Evolutionary conservation across 2,329 filamentous ascomycete genomes (phyloP).

Genomic region (Xylaria sp.): DNA sequence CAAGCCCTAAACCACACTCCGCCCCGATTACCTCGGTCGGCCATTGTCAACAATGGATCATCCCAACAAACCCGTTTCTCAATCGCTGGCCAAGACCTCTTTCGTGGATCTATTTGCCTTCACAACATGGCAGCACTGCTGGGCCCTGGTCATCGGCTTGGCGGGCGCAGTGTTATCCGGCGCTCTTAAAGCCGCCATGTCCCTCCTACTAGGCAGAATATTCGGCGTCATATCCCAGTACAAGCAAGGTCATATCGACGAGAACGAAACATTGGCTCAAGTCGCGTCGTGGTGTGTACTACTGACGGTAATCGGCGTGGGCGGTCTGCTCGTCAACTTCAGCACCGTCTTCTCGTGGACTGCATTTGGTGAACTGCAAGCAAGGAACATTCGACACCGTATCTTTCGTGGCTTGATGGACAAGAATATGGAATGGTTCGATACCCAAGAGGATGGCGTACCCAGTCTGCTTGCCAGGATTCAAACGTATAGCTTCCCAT

Average conservation of each 20-base stretch:
- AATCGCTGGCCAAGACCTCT: constrained; percentile 10
- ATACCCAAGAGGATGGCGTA: constrained; percentile 64
- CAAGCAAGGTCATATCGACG: constrained; percentile 49
- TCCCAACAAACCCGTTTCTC: not conserved
- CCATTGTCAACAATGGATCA: constrained; percentile 1
- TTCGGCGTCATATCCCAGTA: constrained; percentile 67
- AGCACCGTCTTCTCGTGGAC: constrained; percentile 67
- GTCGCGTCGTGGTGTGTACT: constrained; percentile 58
- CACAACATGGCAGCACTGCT: constrained; percentile 55
- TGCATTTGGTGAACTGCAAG: constrained; percentile 75
- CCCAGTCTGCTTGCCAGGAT: constrained; percentile 65
- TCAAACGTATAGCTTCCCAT: constrained; percentile 57
- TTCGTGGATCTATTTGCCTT: constrained; percentile 61
- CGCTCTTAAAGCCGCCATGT: constrained; percentile 57
- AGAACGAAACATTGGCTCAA: constrained; percentile 46
- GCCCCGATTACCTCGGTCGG: not conserved
- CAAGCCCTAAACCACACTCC: not conserved
- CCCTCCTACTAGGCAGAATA: constrained; percentile 67
- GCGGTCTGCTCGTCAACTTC: constrained; percentile 62
- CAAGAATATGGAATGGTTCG: constrained; percentile 79
- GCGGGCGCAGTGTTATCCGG: constrained; percentile 55
- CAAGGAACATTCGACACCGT: constrained; percentile 54
- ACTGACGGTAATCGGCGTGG: constrained; percentile 57
- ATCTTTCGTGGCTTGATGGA: constrained; percentile 65
- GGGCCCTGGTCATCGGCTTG: constrained; percentile 50